phyloP scores from a whole-genome alignment of 495 filamentous ascomycete genomes.

The Neurospora sp. region DNA sequence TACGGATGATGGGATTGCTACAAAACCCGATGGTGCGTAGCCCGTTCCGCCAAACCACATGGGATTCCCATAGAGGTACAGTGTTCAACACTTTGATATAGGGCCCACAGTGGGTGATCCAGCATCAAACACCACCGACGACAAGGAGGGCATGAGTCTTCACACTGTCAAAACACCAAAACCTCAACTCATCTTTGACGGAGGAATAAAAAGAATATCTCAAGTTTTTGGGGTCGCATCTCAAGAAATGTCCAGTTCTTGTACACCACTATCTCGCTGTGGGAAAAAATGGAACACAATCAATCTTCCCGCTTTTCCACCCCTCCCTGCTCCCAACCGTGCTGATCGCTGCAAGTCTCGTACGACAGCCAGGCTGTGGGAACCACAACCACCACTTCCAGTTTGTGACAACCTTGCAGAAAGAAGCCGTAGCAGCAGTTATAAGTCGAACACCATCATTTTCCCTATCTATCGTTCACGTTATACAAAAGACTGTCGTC shows the following conservation, averaged over 20 bases:
- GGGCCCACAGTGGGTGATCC: neutral
- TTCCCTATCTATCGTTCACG: neutral
- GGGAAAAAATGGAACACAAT: neutral
- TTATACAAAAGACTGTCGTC: neutral
- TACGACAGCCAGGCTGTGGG: conserved; percentile 7
- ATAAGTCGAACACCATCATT: neutral
- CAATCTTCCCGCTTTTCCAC: neutral
- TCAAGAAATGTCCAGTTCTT: neutral
- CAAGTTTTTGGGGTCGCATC: neutral
- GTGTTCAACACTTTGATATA: neutral
- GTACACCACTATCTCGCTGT: neutral
- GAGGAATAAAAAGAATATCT: neutral
- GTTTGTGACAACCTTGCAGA: neutral
- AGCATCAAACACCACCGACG: too few species aligned
- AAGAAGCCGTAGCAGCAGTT: neutral
- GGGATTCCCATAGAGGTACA: neutral
- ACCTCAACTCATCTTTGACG: neutral
- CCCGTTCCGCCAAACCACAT: neutral
- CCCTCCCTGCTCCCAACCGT: neutral
- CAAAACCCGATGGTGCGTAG: neutral
- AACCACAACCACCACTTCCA: neutral
- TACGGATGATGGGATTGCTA: neutral
- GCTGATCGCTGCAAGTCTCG: conserved; percentile 16
- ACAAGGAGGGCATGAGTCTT: too few species aligned
- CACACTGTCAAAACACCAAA: neutral